phyloP scores from a whole-genome alignment of 371 early-diverging fungal species.

The Mortierella sp. region DNA sequence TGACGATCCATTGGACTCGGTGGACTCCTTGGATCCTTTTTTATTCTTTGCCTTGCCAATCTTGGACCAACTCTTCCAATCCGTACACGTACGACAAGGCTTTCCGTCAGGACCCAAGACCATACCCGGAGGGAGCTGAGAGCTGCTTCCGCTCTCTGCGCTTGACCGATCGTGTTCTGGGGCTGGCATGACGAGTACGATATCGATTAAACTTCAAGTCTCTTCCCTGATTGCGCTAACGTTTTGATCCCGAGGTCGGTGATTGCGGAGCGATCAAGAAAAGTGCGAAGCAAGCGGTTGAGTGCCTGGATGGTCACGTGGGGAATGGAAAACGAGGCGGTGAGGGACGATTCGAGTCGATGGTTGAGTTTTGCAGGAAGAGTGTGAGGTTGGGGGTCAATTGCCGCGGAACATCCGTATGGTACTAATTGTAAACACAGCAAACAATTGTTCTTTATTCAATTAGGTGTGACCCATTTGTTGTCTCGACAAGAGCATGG shows the following conservation, averaged over 20 bases:
- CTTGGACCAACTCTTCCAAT: constrained; percentile 75
- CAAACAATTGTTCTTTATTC: too few species aligned
- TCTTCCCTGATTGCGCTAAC: too few species aligned
- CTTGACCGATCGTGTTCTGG: constrained; percentile 11
- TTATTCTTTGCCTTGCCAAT: constrained; percentile 48
- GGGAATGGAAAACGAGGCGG: too few species aligned
- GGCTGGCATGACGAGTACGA: constrained; percentile 16
- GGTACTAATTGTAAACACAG: too few species aligned
- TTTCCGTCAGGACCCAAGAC: constrained; percentile 62
- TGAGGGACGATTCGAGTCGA: too few species aligned
- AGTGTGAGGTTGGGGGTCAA: too few species aligned
- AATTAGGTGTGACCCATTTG: too few species aligned
- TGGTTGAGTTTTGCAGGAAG: too few species aligned
- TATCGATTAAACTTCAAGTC: neutral
- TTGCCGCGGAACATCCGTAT: too few species aligned
- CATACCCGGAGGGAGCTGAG: constrained; percentile 47
- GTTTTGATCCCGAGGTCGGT: too few species aligned
- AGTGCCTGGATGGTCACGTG: too few species aligned
- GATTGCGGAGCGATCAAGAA: neutral
- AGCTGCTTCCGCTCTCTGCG: neutral
- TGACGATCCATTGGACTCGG: neutral
- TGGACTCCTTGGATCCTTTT: constrained; percentile 29
- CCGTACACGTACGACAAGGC: constrained; percentile 81
- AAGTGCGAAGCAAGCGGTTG: constrained; percentile 11
- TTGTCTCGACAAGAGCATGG: too few species aligned